These are phyloP conservation scores for Berkeleyomyces rouxiae DNA, from an alignment of 2,329 filamentous ascomycete genomes.

Conservation along the genomic window DNA sequence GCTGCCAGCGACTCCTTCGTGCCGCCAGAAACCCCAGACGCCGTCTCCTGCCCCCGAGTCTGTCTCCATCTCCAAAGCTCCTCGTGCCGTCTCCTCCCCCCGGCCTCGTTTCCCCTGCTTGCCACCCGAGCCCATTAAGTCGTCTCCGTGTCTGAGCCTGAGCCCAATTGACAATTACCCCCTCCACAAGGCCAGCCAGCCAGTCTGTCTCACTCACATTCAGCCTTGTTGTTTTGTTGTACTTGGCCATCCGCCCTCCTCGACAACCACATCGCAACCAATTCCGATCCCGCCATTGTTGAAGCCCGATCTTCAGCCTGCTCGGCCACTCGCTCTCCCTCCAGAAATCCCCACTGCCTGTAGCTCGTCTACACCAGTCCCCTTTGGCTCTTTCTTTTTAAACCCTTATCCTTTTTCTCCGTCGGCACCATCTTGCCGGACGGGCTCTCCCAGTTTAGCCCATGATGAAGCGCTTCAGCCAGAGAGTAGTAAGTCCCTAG, in stretches of 20 bases:
- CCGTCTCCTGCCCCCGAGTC: too few relatives aligned
- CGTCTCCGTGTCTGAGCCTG: too few relatives aligned
- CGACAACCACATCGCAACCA: not conserved
- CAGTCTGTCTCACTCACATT: conserved; percentile 1
- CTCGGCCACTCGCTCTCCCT: not conserved
- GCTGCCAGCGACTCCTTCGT: not conserved
- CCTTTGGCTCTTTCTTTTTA: not conserved
- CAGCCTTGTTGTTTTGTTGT: conserved; percentile 7
- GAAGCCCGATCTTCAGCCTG: not conserved
- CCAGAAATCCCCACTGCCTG: not conserved
- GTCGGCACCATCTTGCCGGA: conserved; percentile 13
- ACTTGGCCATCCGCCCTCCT: not conserved
- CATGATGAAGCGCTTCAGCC: conserved; percentile 93
- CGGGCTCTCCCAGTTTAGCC: conserved; percentile 18
- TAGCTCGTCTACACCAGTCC: conserved; percentile 4
- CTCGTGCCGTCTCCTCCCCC: too few relatives aligned
- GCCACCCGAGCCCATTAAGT: too few relatives aligned
- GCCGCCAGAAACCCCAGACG: not conserved
- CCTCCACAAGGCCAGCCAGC: not conserved
- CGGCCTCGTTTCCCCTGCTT: not conserved
- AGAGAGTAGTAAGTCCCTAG: conserved; percentile 68
- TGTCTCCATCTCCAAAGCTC: too few relatives aligned
- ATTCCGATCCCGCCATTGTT: not conserved
- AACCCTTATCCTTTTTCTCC: conserved; percentile 7
- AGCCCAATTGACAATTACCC: not conserved